A percentile compares a stretch with the other conserved stretches of the same genome.
phyloP scores from a whole-genome alignment of 2,329 filamentous ascomycete genomes.

The Colletotrichum truncatum region DNA sequence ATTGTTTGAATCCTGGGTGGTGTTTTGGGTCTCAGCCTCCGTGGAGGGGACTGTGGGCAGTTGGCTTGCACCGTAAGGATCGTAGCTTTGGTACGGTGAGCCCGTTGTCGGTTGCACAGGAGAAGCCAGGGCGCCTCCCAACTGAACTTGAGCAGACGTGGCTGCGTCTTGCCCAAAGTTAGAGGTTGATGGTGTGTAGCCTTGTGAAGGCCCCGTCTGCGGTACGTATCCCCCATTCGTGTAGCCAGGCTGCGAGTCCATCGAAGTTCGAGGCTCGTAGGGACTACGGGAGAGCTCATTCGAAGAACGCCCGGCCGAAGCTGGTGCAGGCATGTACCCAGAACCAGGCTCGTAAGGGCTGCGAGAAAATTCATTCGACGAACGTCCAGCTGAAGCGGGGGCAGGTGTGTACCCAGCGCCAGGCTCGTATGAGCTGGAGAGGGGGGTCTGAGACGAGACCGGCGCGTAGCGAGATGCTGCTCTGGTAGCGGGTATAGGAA shows the following conservation, averaged over 20 bases:
- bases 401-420: constrained; percentile 34
- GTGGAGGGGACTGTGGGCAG: background rate
- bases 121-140: background rate
- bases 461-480: constrained; percentile 63
- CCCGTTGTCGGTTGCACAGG: constrained; percentile 17
- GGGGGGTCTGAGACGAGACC: constrained; percentile 38
- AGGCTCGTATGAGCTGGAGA: constrained; percentile 37
- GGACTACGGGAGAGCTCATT: constrained; percentile 39
- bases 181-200: constrained; percentile 37
- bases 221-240: constrained; percentile 41
- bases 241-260: constrained; percentile 48
- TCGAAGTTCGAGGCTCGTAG: constrained; percentile 48
- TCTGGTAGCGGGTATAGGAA: constrained; percentile 48
- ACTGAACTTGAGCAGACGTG: background rate
- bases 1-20: background rate
- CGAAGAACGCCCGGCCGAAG: constrained; percentile 35
- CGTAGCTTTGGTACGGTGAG: constrained; percentile 28
- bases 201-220: constrained; percentile 38
- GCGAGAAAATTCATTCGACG: constrained; percentile 41
- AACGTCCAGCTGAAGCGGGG: constrained; percentile 33
- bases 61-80: constrained; percentile 29
- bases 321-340: constrained; percentile 34
- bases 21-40: background rate
- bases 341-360: constrained; percentile 36
- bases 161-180: background rate